A percentile compares a stretch with the other conserved stretches of the same genome.
Conservation (phyloP, 441 rosid genomes). For the Codiaeum variegatum region DNA sequence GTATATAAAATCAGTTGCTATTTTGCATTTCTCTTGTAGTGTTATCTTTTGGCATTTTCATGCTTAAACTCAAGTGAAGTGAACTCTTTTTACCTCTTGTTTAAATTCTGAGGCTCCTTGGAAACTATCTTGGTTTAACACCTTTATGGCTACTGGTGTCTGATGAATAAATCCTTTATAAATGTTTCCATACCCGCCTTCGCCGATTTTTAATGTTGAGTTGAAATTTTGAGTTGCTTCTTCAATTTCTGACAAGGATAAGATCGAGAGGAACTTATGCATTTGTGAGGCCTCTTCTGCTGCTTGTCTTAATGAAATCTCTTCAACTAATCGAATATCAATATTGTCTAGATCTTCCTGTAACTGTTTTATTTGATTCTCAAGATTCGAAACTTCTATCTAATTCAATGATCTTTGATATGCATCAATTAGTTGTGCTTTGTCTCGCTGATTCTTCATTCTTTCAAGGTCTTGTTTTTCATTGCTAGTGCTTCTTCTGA, state of each 20-base stretch:
- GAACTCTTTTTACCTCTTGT: slow-evolving; percentile 58
- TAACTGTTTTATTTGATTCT: slow-evolving; percentile 41
- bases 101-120: slow-evolving; percentile 80
- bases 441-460: slow-evolving; percentile 45
- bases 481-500: slow-evolving; percentile 53
- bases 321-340: slow-evolving; percentile 79
- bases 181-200: slow-evolving; percentile 85
- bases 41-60: no score
- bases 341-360: slow-evolving; percentile 67
- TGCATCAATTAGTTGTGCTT: slow-evolving; percentile 43
- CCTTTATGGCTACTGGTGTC: slow-evolving; percentile 72
- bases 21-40: neutral
- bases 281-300: slow-evolving; percentile 37
- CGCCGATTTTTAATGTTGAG: slow-evolving; percentile 69
- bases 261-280: slow-evolving; percentile 54
- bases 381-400: slow-evolving; percentile 52
- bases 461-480: slow-evolving; percentile 49
- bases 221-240: slow-evolving; percentile 71
- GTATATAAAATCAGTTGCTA: no score
- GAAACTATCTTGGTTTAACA: slow-evolving; percentile 54
- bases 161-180: slow-evolving; percentile 61
- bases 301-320: slow-evolving; percentile 51
- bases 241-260: slow-evolving; percentile 62
- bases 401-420: slow-evolving; percentile 53
- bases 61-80: slow-evolving; percentile 5